Evolutionary conservation across 2,329 filamentous ascomycete genomes (phyloP), one percentile per base, ranked within the genome.

Genomic region (Teratosphaeriaceae sp.): DNA sequence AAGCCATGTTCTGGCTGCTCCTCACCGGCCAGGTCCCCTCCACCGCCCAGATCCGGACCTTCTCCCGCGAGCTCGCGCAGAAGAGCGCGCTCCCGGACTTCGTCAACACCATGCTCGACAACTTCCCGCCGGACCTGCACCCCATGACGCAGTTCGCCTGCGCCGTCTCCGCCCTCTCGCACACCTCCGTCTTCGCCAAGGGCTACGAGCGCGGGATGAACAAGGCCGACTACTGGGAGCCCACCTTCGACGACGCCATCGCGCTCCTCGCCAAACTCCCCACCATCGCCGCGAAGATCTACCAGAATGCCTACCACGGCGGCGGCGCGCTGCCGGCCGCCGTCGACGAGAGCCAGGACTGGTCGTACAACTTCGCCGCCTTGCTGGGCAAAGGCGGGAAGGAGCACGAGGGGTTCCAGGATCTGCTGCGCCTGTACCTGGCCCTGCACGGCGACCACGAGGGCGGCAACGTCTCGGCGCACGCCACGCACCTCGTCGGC

Each of bases 1-100:
- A 98, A 70, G 82, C 90, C 67, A 98, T 98, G 92, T 98, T 98
- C 77, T 98, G 92, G 92, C 80, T 97, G 31, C 80, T 98, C 39
- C 75, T 98, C 56, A 98, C 92, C 8, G 92, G 92, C 46, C 78
- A 94, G 67, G 85, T 97, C 18, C 92, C 92, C 19, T 86, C 85
- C 1, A 84, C 82, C 18, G 72, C 72, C 49, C 92, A 98, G 68
- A 80, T 92, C 50, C 85, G 90, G 58, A 73, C 70, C 34, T 81
- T 98, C 57, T 94, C 88, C 36, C 79, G 82, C 45, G 84, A 97
- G 66, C 75, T 97, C 19, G 92, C 92, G 40, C 84, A 89, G 64
- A 83, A 96, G 70, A 84, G 85, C 18, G 72, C 79, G 56, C 79
- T 98, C 40, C 92, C 92, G 19, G 71, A 76, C 33, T 94, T 94